Conservation (phyloP, 2,329 filamentous ascomycete genomes). For the Passalora sequoiae region DNA sequence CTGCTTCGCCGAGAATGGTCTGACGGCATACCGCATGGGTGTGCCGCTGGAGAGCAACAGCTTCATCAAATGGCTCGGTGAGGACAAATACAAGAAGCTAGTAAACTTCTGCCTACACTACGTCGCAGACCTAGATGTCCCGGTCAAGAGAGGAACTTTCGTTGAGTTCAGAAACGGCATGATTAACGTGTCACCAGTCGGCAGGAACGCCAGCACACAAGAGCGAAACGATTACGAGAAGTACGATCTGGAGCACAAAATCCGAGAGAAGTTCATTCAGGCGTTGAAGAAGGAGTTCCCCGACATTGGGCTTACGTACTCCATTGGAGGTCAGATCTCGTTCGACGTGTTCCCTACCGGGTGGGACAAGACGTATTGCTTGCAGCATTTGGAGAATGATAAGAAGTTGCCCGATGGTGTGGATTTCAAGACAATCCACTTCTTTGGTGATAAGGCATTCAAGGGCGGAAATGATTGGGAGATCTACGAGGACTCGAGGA, state of each 20-base stretch:
- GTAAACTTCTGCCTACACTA: conserved; percentile 74
- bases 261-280: conserved; percentile 71
- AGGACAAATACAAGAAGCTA: conserved; percentile 75
- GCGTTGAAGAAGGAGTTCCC: conserved; percentile 75
- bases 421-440: conserved; percentile 83
- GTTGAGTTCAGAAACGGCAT: conserved; percentile 88
- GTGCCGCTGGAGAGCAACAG: conserved; percentile 67
- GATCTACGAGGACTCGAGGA: conserved; percentile 78
- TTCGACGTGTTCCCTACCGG: conserved; percentile 96
- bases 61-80: conserved; percentile 90
- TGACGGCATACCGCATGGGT: conserved; percentile 84
- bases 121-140: conserved; percentile 76
- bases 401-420: conserved; percentile 60
- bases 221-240: conserved; percentile 79
- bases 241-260: conserved; percentile 72
- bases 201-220: conserved; percentile 74
- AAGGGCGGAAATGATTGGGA: conserved; percentile 92
- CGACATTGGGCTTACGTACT: conserved; percentile 82
- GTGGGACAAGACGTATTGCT: conserved; percentile 99
- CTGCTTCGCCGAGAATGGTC: conserved; percentile 94
- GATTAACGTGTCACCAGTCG: conserved; percentile 79
- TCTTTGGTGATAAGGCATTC: conserved; percentile 95
- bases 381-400: conserved; percentile 79
- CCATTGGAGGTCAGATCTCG: conserved; percentile 94
- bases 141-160: conserved; percentile 78